Evolutionary conservation across 2,329 filamentous ascomycete species (phyloP), one percentile per base, ranked within the genome.

Genomic region (Talaromyces marneffei): DNA sequence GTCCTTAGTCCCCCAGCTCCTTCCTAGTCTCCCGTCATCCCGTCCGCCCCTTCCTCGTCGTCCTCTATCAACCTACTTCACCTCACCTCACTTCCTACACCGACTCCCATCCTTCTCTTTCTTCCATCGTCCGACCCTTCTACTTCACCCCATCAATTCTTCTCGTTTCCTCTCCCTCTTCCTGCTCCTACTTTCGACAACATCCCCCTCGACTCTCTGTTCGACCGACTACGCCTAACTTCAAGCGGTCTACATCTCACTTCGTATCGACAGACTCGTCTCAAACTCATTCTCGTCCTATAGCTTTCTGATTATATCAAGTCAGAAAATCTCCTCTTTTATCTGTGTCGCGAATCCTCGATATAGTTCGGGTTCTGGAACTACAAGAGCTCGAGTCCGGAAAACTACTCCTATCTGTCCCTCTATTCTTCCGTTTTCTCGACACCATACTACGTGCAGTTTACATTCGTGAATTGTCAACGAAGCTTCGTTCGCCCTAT

Each of bases 1-100:
- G n/a, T n/a, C n/a, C n/a, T n/a, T n/a, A n/a, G n/a, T n/a, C n/a
- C n/a, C n/a, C n/a, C n/a, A n/a, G n/a, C 61, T 33, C 44, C 46
- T 56, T 62, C 62, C 64, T 64, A 64, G 66, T 65, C 63, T 60
- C 61, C 64, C 59, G 62, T 66, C 62, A 63, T 64, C 64, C 65
- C 50, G 59, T 60, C 53, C 60, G 59, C 61, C 61, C 50, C 61
- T 59, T 60, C 57, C 55, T 62, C 62, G 56, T 63, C 56, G 46
- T 57, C 12, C 59, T 48, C 46, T 20, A 52, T 57, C 59, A 18
- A 29, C 29, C n/a, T n/a, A n/a, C n/a, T n/a, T n/a, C n/a, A n/a
- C n/a, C 42, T 39, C 40, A 64, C 56, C 39, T 31, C 18, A n/a
- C 20, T 39, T 39, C 62, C 55, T 60, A 62, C 62, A 62, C 57